Base-by-base conservation (phyloP, 371 early-diverging fungal species). In the Mycotypha africana region DNA sequence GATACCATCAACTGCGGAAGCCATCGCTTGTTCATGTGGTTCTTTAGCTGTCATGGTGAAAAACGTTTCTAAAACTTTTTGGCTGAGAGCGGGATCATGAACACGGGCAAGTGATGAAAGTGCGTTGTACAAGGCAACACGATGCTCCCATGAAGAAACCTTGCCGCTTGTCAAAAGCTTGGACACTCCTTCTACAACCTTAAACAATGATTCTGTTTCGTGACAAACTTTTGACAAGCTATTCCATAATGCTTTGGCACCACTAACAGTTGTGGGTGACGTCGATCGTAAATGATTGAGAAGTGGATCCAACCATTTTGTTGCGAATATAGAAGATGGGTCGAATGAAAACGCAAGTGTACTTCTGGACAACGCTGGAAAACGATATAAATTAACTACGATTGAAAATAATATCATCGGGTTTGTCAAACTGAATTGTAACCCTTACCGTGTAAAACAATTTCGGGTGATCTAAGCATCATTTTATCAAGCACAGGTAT, bases 401-500 rank as follows among this genome's bases (percentile, higher is more conserved):
- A n/a, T n/a, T n/a, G n/a, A n/a, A n/a, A n/a, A n/a, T 28, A 28
- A 28, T 8, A 6, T 8, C 30, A 28, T 12, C 6, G 30, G 6
- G 8, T 12, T 8, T 28, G 6, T 31, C 9, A 2, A 17, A 16
- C 4, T 31, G 5, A 1, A 12, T 1, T 46, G 21, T 16, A 33
- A 35, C 19, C 9, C 20, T 47, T 61, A 82, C 86, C 69, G 54
- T 67, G 70, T 38, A 92, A 75, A 12, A 84, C 85, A 45, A 86
- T 67, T 53, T 94, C 96, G 14, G 96, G 95, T 4, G 93, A 86
- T 37, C 95, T 80, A 45, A 95, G 76, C 56, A 92, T 74, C 60
- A 89, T 78, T 42, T 86, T 85, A 35, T 92, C 86, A 43, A 74
- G 49, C 10, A 65, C 76, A 17, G 77, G 85, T 17, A 70, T 72